A percentile compares a stretch with the other conserved stretches of the same genome.
Evolutionary conservation across 2,329 filamentous ascomycete species (phyloP).

Genomic region (Gliomastix tumulicola): DNA sequence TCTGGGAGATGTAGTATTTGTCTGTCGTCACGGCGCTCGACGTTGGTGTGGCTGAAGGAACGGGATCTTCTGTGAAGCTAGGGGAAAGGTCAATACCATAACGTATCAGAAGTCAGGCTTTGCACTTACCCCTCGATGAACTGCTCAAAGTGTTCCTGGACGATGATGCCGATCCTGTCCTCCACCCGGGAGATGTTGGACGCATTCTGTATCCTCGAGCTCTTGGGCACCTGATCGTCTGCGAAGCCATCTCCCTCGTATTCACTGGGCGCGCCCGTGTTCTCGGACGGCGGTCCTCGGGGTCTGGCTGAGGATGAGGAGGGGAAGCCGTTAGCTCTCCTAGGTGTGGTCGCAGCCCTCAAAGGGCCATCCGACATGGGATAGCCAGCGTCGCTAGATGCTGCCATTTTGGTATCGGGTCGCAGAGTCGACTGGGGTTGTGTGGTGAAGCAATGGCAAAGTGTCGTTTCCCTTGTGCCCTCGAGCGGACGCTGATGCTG

Average conservation of each 20-base stretch:
- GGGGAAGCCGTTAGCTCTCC: conserved; percentile 32
- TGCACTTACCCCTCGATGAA: conserved; percentile 57
- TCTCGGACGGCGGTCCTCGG: conserved; percentile 56
- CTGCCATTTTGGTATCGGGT: conserved; percentile 30
- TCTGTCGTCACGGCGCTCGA: conserved; percentile 69
- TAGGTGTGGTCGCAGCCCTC: conserved; percentile 33
- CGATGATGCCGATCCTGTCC: conserved; percentile 66
- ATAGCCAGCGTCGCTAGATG: conserved; percentile 49
- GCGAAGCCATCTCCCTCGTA: conserved; percentile 56
- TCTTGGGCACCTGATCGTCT: conserved; percentile 54
- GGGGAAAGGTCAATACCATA: not conserved
- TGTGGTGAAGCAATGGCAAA: too few species aligned
- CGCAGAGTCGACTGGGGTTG: not conserved
- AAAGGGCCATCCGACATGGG: conserved; percentile 50
- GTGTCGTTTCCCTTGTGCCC: too few species aligned
- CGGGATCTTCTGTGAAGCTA: conserved; percentile 63
- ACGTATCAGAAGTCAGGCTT: too few species aligned
- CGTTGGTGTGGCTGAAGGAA: conserved; percentile 53
- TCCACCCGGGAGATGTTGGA: conserved; percentile 62
- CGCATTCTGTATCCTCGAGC: conserved; percentile 37
- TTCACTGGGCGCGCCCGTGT: conserved; percentile 51
- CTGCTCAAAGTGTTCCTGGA: conserved; percentile 70
- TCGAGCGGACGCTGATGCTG: too few species aligned
- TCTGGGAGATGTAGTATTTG: conserved; percentile 80
- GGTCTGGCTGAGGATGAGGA: conserved; percentile 48